Base-by-base conservation (phyloP, 306 rosid genomes). In the Senna siamea region DNA sequence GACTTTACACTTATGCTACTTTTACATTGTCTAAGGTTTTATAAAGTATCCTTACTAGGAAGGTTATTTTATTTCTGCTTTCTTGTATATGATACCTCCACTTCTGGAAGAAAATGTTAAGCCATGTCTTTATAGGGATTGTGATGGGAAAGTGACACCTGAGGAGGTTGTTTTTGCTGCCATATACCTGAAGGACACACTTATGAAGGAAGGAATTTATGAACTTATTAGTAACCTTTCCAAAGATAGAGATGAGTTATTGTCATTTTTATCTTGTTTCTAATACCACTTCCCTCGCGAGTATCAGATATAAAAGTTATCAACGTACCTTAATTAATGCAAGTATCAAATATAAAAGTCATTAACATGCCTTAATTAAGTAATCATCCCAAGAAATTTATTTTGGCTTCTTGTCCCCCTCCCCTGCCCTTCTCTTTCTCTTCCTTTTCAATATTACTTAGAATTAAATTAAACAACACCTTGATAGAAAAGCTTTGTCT, bases 161-260 rank as follows among this genome's bases (percentile, higher is more conserved):
- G 96, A 89, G 83, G 97, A 92, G 85, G 97, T 92, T 71, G 90
- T 85, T 14, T 80, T 87, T 55, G 96, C 97, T 55, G 90, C 96
- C 15, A 86, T 76, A 55, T 92, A 92, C 84, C 72, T 92, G 75
- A 87, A 92, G 85, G 90, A 92, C 72, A 89, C 93, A 4, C 72
- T 92, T 53, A 88, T 87, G 66, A 89, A 92, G 72, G 97, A 92
- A 72, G 96, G 89, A 73, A 80, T 92, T 69, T 87, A 92, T 65
- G 96, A 92, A 48, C 92, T 92, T 51, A 81, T 92, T 76, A 84
- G 89, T 83, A 85, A 72, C 46, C 97, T 92, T 66, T 87, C 96
- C 62, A 92, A 87, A 75, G 97, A 92, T 78, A 84, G 51, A 62
- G 93, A 96, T 80, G 15, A 57, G 85, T 77, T 75, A 44, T 10